Base-by-base conservation (phyloP, 257 asterid species). In the Paraleonurus japonicus region DNA sequence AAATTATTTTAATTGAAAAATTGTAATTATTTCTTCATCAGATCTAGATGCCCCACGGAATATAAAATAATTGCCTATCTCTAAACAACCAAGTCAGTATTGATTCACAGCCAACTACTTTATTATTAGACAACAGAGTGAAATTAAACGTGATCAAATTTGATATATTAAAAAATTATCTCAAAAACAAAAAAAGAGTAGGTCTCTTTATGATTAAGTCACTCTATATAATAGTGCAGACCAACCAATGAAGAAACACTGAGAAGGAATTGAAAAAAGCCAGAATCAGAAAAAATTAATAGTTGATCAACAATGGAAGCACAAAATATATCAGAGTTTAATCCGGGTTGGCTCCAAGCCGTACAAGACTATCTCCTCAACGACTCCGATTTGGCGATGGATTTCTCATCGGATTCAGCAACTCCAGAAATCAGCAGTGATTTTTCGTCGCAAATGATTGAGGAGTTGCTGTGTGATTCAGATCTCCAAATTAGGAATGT, bases 321-420 rank as follows among this genome's bases (percentile, higher is more conserved):
- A 63, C 61, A 68, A 55, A 45, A 47, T 43, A 54, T 12, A 13
- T 72, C 81, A 3, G 74, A 72, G 33, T 37, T 57, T 7, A 72
- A 80, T 62, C 23, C 35, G 23, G 48, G 50, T 17, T 19, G 71
- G 16, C 79, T 76, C 22, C 58, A 75, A 59, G 54, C 65, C 33
- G 45, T 79, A 3, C 69, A 75, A 65, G 37, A 68, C 9, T 73
- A 24, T 70, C 83, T 79, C 16, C 39, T 79, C 4, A 76, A 47
- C 30, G 78, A 77, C 54, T 61, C 27, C 5, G 81, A 58, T 24
- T 74, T 64, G 27, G 5, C 58, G 7, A 16, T 3, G 0, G 54
- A 28, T 17, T 58, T 47, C 20, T 1, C 30, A n/a, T 0, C 15
- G 3, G 22, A 35, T 24, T 43, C 50, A 43, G 16, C 64, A 0